Percentiles rank a stretch among this genome's conserved stretches.
Evolutionary conservation across 306 rosid species (phyloP).

Genomic region (Hippophae gyantsensis): DNA sequence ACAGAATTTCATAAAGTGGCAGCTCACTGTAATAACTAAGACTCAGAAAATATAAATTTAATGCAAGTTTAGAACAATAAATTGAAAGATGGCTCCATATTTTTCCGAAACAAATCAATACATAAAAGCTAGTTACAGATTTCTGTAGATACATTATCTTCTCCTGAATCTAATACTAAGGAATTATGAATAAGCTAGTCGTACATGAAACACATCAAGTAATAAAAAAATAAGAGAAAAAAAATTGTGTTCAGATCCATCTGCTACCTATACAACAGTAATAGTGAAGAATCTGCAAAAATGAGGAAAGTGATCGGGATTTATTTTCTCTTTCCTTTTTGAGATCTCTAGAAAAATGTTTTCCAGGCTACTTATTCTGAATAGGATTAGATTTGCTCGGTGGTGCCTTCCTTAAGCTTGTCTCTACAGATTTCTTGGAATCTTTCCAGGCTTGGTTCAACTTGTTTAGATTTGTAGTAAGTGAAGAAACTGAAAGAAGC

Average conservation of each 20-base stretch:
- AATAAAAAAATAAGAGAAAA: background rate
- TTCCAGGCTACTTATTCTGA: slow-evolving; percentile 41
- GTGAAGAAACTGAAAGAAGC: slow-evolving; percentile 25
- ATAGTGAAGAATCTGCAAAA: slow-evolving; percentile 24
- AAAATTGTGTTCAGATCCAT: slow-evolving; percentile 18
- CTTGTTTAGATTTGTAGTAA: slow-evolving; percentile 25
- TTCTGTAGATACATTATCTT: slow-evolving; percentile 13
- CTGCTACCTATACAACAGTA: slow-evolving; percentile 33
- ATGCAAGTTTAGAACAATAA: background rate
- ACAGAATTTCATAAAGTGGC: background rate
- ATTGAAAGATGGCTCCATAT: background rate
- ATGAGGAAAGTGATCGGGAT: slow-evolving; percentile 21
- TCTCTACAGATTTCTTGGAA: slow-evolving; percentile 26
- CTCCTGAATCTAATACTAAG: slow-evolving; percentile 17
- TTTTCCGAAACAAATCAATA: slow-evolving; percentile 7
- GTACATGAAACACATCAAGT: slow-evolving; percentile 6
- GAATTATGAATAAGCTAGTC: background rate
- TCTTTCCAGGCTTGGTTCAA: slow-evolving; percentile 20
- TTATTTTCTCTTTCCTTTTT: slow-evolving; percentile 19
- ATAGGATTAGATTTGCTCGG: slow-evolving; percentile 60
- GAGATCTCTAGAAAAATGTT: slow-evolving; percentile 22
- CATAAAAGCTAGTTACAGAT: slow-evolving; percentile 15
- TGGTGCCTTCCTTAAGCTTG: slow-evolving; percentile 54
- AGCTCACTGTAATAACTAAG: background rate
- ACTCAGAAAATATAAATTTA: background rate